Base-by-base conservation (phyloP, 2,329 filamentous ascomycete genomes). In the Spiromastix sp. region DNA sequence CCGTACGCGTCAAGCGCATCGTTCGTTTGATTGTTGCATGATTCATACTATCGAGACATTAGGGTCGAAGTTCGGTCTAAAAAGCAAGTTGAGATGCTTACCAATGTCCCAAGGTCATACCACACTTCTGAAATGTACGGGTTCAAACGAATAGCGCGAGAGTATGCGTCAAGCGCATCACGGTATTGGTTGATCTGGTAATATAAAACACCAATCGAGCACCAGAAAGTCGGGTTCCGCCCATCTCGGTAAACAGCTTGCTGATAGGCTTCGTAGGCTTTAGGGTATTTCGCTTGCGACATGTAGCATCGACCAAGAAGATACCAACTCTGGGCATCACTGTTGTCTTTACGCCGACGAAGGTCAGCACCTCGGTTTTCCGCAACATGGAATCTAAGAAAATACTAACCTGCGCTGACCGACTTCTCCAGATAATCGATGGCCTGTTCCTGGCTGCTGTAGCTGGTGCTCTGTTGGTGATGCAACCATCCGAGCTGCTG, bases 181-280 rank as follows among this genome's bases (percentile, higher is more conserved):
- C 91, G 80, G 64, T 98, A 98, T 66, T 98, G 91, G 63, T 96
- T 98, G 68, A 98, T 98, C 64, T 96, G 91, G 65, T 96, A 98
- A 61, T 98, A 98, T 40, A 98, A 72, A 11, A 98, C 91, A 57
- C 91, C 91, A 55, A 98, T 98, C 7, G 89, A 96, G 67, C 91
- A 96, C 91, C 91, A 98, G 68, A 96, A 98, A 2, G 91, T 96
- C 12, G 91, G 91, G 57, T 96, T 96, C 48, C 91, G 81, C 21
- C 91, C 91, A 57, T 98, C 91, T 38, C 91, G 85, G 56, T 98
- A 98, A 25, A 98, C 91, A 2, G 91, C 91, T 66, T 98, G 91
- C 57, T 98, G 91, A 60, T 96, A 96, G 4, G 91, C 89, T 56
- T 98, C 91, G 51, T 96, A 96, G 0, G 91, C 91, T 60, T 96